Percentiles rank a stretch among this genome's conserved stretches.
Evolutionary conservation across 768 basidiomycete species (phyloP).

Genomic region (Daedaleopsis sinensis): DNA sequence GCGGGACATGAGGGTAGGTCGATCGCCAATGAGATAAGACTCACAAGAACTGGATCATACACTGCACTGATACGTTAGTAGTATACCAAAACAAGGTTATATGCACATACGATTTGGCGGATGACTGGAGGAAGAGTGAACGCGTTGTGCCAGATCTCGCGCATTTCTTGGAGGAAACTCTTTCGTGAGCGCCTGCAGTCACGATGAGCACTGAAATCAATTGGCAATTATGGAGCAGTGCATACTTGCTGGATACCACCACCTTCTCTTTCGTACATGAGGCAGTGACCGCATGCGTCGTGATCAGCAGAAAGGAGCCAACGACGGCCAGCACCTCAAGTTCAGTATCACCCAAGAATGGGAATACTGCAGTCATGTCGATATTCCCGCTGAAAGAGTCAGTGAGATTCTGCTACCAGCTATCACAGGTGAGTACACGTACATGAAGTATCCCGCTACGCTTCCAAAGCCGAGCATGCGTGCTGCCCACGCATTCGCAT

Average conservation of each 20-base stretch:
- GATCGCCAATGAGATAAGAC: conserved; percentile 23
- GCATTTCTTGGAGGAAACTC: conserved; percentile 48
- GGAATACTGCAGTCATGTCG: conserved; percentile 68
- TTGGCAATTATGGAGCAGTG: background rate
- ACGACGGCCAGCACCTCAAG: conserved; percentile 81
- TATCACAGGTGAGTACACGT: conserved; percentile 29
- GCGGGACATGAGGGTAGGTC: background rate
- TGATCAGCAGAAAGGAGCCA: conserved; percentile 67
- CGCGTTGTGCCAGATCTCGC: conserved; percentile 73
- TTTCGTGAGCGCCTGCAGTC: conserved; percentile 32
- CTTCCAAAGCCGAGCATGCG: conserved; percentile 89
- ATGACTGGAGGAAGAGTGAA: conserved; percentile 73
- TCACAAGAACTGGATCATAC: conserved; percentile 80
- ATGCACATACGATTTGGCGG: conserved; percentile 71
- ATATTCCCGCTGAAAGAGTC: conserved; percentile 68
- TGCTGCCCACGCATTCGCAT: conserved; percentile 94
- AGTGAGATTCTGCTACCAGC: background rate
- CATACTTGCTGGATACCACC: conserved; percentile 46
- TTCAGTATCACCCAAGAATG: conserved; percentile 79
- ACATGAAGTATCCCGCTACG: conserved; percentile 89
- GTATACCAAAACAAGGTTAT: background rate
- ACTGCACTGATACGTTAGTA: conserved; percentile 43
- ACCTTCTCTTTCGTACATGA: conserved; percentile 73
- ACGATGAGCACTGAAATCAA: background rate
- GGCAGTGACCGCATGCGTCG: conserved; percentile 65